Base-by-base conservation (phyloP, 345 rosid genomes). In the Hirschfeldia incana region DNA sequence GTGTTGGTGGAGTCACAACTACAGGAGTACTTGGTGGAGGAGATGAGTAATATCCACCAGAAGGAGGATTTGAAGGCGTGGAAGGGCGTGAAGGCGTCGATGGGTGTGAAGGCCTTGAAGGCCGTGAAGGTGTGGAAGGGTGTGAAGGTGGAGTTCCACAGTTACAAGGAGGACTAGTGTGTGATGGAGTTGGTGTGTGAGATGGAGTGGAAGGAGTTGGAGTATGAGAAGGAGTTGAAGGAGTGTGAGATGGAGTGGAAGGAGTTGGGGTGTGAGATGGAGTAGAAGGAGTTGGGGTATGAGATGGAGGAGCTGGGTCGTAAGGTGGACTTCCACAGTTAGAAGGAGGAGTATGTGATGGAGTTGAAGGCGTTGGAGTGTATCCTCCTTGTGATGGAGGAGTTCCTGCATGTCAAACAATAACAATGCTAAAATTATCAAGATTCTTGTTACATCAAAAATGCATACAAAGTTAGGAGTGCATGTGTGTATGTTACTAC, bases 1-100 rank as follows among this genome's bases (percentile, higher is more conserved):
- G 58, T 51, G 58, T n/a, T 15, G 58, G 58, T 51, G 58, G 94
- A 49, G 75, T 87, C 13, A 17, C 76, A 30, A 29, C 64, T 30
- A 75, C 33, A 0, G 97, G 92, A 27, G 88, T 84, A 84, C 42
- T 51, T 51, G 58, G 58, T 51, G 97, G 91, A 74, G 94, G 87
- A 63, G 91, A 34, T 59, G 84, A 70, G 81, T 83, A 76, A 37
- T 83, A 83, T 39, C 97, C 90, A 46, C 88, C 87, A 13, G 87
- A 68, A 46, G 95, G 89, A 75, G 93, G 88, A 37, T 42, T 44
- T 69, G 94, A 76, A 29, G 93, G 90, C 6, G 79, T 83, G 6
- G 88, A 82, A 39, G 82, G 83, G 53, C 44, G 80, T 5, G 93
- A 84, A 2, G 88, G 89, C 3, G 65, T 69, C 62, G 88, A 75